These are phyloP conservation scores for Alternaria alternata DNA, from an alignment of 2,329 filamentous ascomycete species.

Conservation along the genomic window DNA sequence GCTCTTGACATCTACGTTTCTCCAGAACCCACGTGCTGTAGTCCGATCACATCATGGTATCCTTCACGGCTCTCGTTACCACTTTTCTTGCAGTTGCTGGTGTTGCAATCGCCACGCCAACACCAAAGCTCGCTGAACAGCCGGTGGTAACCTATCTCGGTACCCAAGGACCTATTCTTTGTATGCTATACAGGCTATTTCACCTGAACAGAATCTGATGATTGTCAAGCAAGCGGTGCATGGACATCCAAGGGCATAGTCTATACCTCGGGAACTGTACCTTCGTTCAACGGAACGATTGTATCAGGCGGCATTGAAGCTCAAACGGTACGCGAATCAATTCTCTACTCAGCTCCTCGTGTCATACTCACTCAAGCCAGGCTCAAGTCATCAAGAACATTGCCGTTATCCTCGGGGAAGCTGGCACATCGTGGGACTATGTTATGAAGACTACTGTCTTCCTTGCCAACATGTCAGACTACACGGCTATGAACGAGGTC, in stretches of 20 bases:
- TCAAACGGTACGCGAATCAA: conserved; percentile 27
- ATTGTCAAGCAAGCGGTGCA: conserved; percentile 32
- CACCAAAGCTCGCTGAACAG: conserved; percentile 33
- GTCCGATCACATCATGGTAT: conserved; percentile 26
- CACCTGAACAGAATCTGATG: background rate
- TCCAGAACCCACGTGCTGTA: background rate
- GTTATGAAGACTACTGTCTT: conserved; percentile 47
- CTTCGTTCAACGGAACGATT: conserved; percentile 39
- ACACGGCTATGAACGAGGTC: conserved; percentile 45
- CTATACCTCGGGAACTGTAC: conserved; percentile 43
- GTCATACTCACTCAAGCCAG: conserved; percentile 18
- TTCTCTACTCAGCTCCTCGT: fast-evolving
- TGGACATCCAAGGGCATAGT: conserved; percentile 45
- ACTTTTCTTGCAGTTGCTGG: conserved; percentile 27
- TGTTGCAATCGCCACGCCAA: conserved; percentile 25
- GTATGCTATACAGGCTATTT: conserved; percentile 6
- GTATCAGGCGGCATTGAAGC: conserved; percentile 36
- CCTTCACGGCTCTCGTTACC: conserved; percentile 30
- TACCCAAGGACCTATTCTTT: conserved; percentile 41
- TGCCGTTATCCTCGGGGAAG: conserved; percentile 38
- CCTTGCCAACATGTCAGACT: conserved; percentile 44
- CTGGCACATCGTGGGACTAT: conserved; percentile 45
- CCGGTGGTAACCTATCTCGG: conserved; percentile 44
- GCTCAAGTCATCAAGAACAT: conserved; percentile 48
- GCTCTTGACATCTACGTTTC: background rate